Evolutionary conservation across 305 asterid species (phyloP), one percentile per base, ranked within the genome.

Genomic region (Fraxinus sp.): DNA sequence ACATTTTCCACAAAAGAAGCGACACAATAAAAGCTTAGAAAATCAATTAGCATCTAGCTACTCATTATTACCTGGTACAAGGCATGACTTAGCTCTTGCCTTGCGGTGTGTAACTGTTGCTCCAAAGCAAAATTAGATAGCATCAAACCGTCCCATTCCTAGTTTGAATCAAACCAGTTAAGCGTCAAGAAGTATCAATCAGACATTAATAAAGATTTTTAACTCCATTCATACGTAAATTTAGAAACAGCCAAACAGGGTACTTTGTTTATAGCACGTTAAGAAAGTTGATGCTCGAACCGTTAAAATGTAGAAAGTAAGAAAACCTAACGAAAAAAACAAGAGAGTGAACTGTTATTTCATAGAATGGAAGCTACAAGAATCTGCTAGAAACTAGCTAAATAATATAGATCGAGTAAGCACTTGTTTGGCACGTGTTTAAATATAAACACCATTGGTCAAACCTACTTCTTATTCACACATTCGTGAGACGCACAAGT

Each of bases 141-240:
- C 99, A 97, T 95, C 83, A 97, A 83, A 46, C 94, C 92, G 90
- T 97, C 99, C 99, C 98, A 95, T 89, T 97, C 98, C 99, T 97
- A 77, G 83, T 81, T 24, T 36, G 77, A 81, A 57, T 71, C 30
- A 85, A 84, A 41, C 83, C 74, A 16, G 59, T 28, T 68, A 74
- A 71, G 57, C 57, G 79, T 41, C 49, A 33, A 76, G 7, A 80
- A 37, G 72, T 20, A 68, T 72, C 52, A 81, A 55, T 66, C 5
- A 3, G 79, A 4, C 39, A 70, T 26, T 26, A 36, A 32, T 43
- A 74, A 28, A 13, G 26, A 81, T 4, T 79, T 64, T 35, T 84
- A 46, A 78, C 52, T 30, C 9, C 20, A 28, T 11, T 30, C 8
- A 35, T 26, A 30, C 41, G 2, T 70, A 30, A 13, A 32, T 70